Evolutionary conservation across 176 grass and related monocot species (phyloP), one percentile per base, ranked within the genome.

Genomic region (Saccharum spontaneum): DNA sequence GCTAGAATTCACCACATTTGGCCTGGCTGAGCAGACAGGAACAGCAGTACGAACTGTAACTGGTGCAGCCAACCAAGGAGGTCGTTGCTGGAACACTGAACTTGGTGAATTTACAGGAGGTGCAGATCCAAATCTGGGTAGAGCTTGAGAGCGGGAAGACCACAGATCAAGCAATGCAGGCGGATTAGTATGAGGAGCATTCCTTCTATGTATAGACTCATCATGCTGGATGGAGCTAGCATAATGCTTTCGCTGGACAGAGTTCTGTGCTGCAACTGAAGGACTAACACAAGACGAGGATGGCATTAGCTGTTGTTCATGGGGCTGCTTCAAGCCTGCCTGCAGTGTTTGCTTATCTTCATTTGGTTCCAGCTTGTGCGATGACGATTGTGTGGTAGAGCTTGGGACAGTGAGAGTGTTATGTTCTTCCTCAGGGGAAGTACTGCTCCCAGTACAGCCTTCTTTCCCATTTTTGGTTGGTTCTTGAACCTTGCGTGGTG

Each of bases 21-120:
- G 85, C 67, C 88, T 78, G 4, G 83, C 85, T 77, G 90, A 90
- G 79, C 82, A 94, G 67, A 92, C 90, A 74, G 87, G 90, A 62
- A 92, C 44, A 70, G 85, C 41, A 14, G 79, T 90, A 74, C 88
- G 82, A 40, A 90, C 82, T 22, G 83, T 90, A 17, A 94, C 92
- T 4, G 90, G 85, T 33, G 87, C 74, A 23, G 92, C 89, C 78
- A 77, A 41, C 79, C 85, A 90, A 22, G 82, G 82, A 26, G 79
- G 63, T 59, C 49, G 85, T 67, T 84, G 88, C 80, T 77, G 71
- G 82, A 73, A 83, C 18, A 79, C 50, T 1, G 50, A 68, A 54
- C 38, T 11, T 22, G 66, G 16, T 37, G 75, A 57, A 38, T 64
- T 75, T 20, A 69, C 15, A 62, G 76, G 71, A 55, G 46, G 5